Conservation (phyloP, 495 filamentous ascomycete genomes). For the Friedmanniomyces endolithicus region DNA sequence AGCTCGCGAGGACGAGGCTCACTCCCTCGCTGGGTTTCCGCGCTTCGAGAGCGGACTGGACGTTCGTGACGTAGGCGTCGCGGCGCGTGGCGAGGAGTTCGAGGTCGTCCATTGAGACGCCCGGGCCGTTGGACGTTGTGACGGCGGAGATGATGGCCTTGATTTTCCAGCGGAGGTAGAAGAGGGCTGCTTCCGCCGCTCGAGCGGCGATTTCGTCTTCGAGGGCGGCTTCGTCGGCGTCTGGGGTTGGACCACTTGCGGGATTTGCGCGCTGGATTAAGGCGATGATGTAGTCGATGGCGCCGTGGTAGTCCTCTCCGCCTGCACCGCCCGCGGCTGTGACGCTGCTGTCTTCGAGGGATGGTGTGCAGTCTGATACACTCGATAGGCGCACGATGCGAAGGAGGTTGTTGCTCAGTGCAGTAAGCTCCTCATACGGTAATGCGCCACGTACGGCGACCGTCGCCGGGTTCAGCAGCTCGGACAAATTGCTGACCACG, state of each 20-base stretch:
- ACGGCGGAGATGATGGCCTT: slow-evolving; percentile 28
- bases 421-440: slow-evolving; percentile 45
- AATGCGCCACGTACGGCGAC: slow-evolving; percentile 51
- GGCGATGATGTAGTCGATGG: slow-evolving; percentile 53
- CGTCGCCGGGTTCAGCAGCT: slow-evolving; percentile 54
- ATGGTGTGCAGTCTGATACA: slow-evolving; percentile 60
- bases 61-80: slow-evolving; percentile 43
- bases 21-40: slow-evolving; percentile 58
- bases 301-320: slow-evolving; percentile 17
- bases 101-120: slow-evolving; percentile 38
- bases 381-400: slow-evolving; percentile 73
- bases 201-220: slow-evolving; percentile 65
- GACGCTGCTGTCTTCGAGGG: slow-evolving; percentile 53
- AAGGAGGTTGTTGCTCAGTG: slow-evolving; percentile 65
- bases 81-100: slow-evolving; percentile 47
- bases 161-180: slow-evolving; percentile 95
- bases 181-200: slow-evolving; percentile 58
- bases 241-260: slow-evolving; percentile 44
- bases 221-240: slow-evolving; percentile 41
- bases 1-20: slow-evolving; percentile 59
- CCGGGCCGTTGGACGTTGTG: slow-evolving; percentile 20
- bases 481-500: slow-evolving; percentile 53
- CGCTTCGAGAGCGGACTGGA: slow-evolving; percentile 53
- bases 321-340: slow-evolving; percentile 19
- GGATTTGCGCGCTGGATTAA: slow-evolving; percentile 54